Evolutionary conservation across 305 asterid genomes (phyloP).

Genomic region (Fraxinus platypoda): DNA sequence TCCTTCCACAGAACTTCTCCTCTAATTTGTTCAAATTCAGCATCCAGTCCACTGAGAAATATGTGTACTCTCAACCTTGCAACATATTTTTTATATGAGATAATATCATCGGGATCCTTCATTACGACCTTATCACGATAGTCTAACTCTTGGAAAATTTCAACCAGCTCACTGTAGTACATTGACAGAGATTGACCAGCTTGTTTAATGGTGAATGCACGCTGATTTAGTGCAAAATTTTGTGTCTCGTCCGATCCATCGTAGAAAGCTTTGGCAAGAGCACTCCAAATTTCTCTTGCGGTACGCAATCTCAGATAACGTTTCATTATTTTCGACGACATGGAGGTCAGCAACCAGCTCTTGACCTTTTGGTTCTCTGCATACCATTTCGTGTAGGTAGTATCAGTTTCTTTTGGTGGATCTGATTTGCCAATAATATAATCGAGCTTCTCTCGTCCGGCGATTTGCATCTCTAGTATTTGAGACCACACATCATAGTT

Average conservation of each 20-base stretch:
- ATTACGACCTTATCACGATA: conserved; percentile 7
- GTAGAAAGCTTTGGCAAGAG: conserved; percentile 15
- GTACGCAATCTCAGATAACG: background rate
- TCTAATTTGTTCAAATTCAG: background rate
- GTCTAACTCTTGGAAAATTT: background rate
- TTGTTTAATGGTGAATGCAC: background rate
- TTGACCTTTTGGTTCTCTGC: background rate
- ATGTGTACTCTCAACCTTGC: background rate
- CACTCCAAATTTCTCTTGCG: conserved; percentile 2
- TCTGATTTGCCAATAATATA: background rate
- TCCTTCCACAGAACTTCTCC: conserved; percentile 6
- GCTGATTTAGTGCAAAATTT: background rate
- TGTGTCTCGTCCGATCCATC: conserved; percentile 3
- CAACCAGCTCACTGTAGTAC: background rate
- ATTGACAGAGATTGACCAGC: background rate
- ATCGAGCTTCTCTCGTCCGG: background rate
- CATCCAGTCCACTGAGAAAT: conserved; percentile 9
- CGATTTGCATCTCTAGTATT: conserved; percentile 2
- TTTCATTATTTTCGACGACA: background rate
- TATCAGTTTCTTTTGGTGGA: background rate
- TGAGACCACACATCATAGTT: conserved; percentile 11
- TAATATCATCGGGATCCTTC: conserved; percentile 8
- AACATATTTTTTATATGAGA: background rate
- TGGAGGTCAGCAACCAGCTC: background rate
- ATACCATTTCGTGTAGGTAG: background rate